Evolutionary conservation across 441 rosid species (phyloP), one percentile per base, ranked within the genome.

Genomic region (Euphorbia schlechtendalii): DNA sequence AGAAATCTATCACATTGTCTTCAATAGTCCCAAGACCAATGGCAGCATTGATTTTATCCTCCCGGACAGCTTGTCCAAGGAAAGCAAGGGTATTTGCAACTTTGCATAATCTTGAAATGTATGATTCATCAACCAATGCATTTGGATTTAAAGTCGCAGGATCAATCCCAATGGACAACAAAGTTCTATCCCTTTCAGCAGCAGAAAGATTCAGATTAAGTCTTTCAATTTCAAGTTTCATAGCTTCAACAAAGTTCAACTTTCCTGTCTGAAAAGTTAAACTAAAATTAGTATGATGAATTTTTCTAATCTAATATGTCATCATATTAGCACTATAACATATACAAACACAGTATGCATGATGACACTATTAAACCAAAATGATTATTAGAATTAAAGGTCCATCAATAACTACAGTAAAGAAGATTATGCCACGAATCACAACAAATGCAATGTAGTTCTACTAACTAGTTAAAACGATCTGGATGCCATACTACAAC

Each of bases 121-220:
- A 86, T 72, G 72, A 77, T 71, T 87, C 96, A 61, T 85, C 89
- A 36, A 83, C 76, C 68, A 77, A 79, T 69, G 81, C 74, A 77
- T 91, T 94, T 56, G 99, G 97, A 81, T 94, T 94, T 74, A 94
- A 77, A 36, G 89, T 81, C 68, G 97, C 97, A 62, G 97, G 96
- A 87, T 94, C 99, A 67, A 73, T 85, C 80, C 97, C 97, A 72
- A 89, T 48, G 57, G 94, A 85, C 76, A 94, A 71, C 38, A 94
- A 66, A 73, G 96, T 90, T 83, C 93, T 94, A 82, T 94, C 97
- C 84, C 99, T 87, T 78, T 89, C 97, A 65, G 97, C 99, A 66
- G 97, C 93, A 63, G 99, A 90, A 64, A 90, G 82, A 87, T 90
- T 85, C 75, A 89, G 80, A 64, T 46, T 82, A 36, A 94, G 84